Percentiles rank a stretch among this genome's conserved stretches.
phyloP scores from a whole-genome alignment of 2,329 filamentous ascomycete species.

The Paecilomyces sp. region DNA sequence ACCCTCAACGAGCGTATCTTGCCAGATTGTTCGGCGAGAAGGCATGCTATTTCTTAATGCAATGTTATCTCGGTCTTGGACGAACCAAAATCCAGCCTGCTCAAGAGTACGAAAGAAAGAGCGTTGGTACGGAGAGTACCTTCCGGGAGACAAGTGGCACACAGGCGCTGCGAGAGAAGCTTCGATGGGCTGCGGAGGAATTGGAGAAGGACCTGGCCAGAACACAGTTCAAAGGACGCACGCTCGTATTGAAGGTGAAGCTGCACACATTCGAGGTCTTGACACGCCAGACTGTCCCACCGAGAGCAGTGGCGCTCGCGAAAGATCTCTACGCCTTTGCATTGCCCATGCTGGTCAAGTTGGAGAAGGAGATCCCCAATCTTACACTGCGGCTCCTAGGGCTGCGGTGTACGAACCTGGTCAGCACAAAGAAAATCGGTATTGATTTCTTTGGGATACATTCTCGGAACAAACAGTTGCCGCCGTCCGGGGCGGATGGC shows the following conservation, averaged over 20 bases:
- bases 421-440: conserved; percentile 76
- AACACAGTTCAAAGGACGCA: conserved; percentile 82
- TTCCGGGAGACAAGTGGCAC: conserved; percentile 73
- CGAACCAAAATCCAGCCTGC: conserved; percentile 78
- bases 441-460: conserved; percentile 68
- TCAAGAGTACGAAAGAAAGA: conserved; percentile 86
- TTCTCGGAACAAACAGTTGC: conserved; percentile 13
- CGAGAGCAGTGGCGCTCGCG: conserved; percentile 63
- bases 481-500: conserved; percentile 11
- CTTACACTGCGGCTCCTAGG: conserved; percentile 83
- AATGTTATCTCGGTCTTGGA: conserved; percentile 78
- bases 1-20: conserved; percentile 64
- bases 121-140: conserved; percentile 87
- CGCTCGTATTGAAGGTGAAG: conserved; percentile 86
- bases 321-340: conserved; percentile 79
- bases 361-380: conserved; percentile 74
- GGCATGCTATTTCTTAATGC: conserved; percentile 76
- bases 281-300: conserved; percentile 70
- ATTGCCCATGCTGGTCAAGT: conserved; percentile 72
- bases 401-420: conserved; percentile 75
- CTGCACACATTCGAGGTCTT: conserved; percentile 89
- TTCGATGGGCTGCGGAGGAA: conserved; percentile 74
- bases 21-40: conserved; percentile 83
- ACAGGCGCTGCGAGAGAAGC: conserved; percentile 63
- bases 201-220: conserved; percentile 76